phyloP scores from a whole-genome alignment of 148 eudicot species.

The Vaccinium vitisidaea region DNA sequence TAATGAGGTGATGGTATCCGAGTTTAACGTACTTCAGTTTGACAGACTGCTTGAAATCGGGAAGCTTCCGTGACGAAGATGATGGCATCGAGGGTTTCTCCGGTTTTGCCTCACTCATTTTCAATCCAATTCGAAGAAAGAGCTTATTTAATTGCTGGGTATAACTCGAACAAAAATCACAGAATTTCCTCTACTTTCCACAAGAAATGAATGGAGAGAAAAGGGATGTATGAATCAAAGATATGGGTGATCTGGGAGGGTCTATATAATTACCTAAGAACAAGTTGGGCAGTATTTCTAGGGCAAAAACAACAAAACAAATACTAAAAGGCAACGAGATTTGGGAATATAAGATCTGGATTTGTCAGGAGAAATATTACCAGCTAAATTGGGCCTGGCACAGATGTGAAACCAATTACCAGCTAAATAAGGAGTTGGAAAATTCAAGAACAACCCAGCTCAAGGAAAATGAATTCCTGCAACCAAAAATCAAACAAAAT shows the following conservation, averaged over 20 bases:
- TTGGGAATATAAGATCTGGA: not conserved
- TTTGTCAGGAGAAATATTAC: not conserved
- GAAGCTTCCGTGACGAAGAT: conserved; percentile 41
- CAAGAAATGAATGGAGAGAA: not conserved
- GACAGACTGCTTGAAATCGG: conserved; percentile 49
- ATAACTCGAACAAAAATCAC: not conserved
- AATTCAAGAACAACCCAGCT: not conserved
- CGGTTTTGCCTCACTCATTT: conserved; percentile 38
- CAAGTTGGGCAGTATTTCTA: not conserved
- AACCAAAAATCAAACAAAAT: not conserved
- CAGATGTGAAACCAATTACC: not conserved
- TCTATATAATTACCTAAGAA: not conserved
- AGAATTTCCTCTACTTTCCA: not conserved
- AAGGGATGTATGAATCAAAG: not conserved
- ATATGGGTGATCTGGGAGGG: not conserved
- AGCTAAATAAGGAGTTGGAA: not conserved
- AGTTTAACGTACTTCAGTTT: conserved; percentile 59
- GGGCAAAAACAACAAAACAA: not conserved
- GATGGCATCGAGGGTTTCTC: conserved; percentile 22
- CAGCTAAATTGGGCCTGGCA: not conserved
- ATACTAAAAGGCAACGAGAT: not conserved
- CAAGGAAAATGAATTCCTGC: conserved; percentile 18
- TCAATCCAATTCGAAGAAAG: not conserved
- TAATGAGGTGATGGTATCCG: conserved; percentile 56
- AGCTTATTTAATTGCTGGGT: not conserved